A percentile compares a stretch with the other conserved stretches of the same genome.
These are phyloP conservation scores for Dothideomycetes sp. DNA, from an alignment of 2,329 filamentous ascomycete genomes.

Conservation along the genomic window DNA sequence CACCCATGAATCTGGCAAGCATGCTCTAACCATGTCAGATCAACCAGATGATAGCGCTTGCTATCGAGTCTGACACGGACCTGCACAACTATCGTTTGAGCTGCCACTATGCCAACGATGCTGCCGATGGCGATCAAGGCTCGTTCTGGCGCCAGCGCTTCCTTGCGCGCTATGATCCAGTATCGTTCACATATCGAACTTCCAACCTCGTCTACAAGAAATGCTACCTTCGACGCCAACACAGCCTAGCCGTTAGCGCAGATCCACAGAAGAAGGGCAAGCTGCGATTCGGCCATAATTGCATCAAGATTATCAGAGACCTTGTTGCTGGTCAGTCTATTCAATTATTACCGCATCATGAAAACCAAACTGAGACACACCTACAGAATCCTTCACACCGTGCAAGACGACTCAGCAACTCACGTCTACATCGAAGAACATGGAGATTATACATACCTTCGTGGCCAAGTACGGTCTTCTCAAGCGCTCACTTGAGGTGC, in stretches of 20 bases:
- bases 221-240: conserved; percentile 23
- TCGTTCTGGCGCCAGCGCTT: conserved; percentile 40
- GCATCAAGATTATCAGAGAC: conserved; percentile 27
- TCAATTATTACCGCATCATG: no score
- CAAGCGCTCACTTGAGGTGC: conserved; percentile 7
- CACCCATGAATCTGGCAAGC: background rate
- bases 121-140: conserved; percentile 27
- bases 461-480: conserved; percentile 14
- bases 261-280: conserved; percentile 2
- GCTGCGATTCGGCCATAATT: conserved; percentile 18
- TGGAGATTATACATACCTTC: conserved; percentile 21
- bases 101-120: conserved; percentile 27
- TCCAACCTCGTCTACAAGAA: conserved; percentile 22
- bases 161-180: conserved; percentile 29
- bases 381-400: conserved; percentile 21
- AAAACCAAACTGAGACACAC: conserved; percentile 7
- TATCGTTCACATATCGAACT: conserved; percentile 4
- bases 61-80: conserved; percentile 31
- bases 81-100: conserved; percentile 28
- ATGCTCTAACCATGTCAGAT: conserved; percentile 20
- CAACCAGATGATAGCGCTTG: conserved; percentile 26
- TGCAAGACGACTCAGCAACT: conserved; percentile 12
- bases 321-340: no score
- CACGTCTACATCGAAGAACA: conserved; percentile 25
- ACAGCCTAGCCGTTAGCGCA: background rate